These are phyloP conservation scores for Colletotrichum eremochloae DNA, from an alignment of 2,329 filamentous ascomycete genomes.

Conservation along the genomic window DNA sequence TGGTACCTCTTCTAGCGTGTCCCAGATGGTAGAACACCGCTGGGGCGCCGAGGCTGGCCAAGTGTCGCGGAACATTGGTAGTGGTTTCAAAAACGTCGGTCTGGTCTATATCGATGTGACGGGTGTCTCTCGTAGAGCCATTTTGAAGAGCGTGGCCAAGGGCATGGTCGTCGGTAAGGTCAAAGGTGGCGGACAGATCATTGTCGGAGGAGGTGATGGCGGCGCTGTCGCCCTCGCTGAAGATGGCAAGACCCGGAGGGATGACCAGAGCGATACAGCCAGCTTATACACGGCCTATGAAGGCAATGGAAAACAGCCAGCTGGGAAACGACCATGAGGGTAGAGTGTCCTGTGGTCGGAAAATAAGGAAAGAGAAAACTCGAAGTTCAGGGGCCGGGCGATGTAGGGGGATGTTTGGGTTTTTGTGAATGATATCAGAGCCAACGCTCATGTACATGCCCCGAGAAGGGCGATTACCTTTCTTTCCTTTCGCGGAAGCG, in stretches of 20 bases:
- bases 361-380: not conserved
- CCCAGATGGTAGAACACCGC: slow-evolving; percentile 87
- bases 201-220: slow-evolving; percentile 76
- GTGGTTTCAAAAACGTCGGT: slow-evolving; percentile 95
- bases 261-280: slow-evolving; percentile 44
- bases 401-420: not conserved
- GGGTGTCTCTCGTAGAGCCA: slow-evolving; percentile 88
- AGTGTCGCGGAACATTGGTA: slow-evolving; percentile 80
- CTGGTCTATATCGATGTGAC: slow-evolving; percentile 97
- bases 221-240: slow-evolving; percentile 46
- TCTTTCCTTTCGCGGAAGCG: not conserved
- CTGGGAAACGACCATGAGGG: slow-evolving; percentile 28
- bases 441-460: slow-evolving; percentile 4
- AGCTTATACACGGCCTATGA: slow-evolving; percentile 49
- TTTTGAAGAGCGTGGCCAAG: slow-evolving; percentile 95
- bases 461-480: not conserved
- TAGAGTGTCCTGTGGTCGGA: not conserved
- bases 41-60: slow-evolving; percentile 89
- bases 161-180: slow-evolving; percentile 93
- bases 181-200: slow-evolving; percentile 77
- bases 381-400: not conserved
- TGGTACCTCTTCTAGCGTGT: slow-evolving; percentile 82
- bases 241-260: slow-evolving; percentile 42
- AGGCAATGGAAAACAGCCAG: slow-evolving; percentile 51
- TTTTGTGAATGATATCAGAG: not conserved